Conservation (phyloP, 352 stramenopile genomes). For the Phytopythium litorale region DNA sequence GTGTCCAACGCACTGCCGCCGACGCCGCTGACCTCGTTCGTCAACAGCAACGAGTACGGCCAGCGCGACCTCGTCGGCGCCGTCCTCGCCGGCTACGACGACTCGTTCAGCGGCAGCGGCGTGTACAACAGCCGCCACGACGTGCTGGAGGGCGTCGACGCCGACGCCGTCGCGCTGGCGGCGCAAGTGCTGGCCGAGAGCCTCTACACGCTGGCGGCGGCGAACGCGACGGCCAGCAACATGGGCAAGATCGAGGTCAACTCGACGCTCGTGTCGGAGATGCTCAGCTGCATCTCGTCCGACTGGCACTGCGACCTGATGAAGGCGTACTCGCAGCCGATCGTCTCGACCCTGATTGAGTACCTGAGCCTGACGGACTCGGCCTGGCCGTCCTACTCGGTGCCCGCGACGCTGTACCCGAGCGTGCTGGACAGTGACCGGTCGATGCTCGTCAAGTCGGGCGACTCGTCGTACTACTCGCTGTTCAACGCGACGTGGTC, state of each 20-base stretch:
- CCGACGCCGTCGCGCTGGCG: slow-evolving; percentile 49
- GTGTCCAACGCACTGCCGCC: slow-evolving; percentile 48
- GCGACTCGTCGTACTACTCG: slow-evolving; percentile 31
- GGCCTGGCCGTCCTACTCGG: slow-evolving; percentile 49
- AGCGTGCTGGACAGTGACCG: slow-evolving; percentile 41
- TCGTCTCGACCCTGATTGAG: slow-evolving; percentile 59
- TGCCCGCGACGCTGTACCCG: slow-evolving; percentile 55
- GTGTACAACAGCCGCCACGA: slow-evolving; percentile 74
- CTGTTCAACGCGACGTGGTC: slow-evolving; percentile 53
- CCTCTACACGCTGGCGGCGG: slow-evolving; percentile 58
- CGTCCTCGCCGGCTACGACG: slow-evolving; percentile 70
- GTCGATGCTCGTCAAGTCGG: slow-evolving; percentile 47
- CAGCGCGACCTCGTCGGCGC: slow-evolving; percentile 50
- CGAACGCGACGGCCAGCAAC: slow-evolving; percentile 34
- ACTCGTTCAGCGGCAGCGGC: slow-evolving; percentile 33
- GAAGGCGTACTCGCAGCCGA: slow-evolving; percentile 57
- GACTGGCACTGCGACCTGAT: slow-evolving; percentile 77
- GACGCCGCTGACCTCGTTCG: slow-evolving; percentile 63
- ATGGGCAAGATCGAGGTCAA: slow-evolving; percentile 49
- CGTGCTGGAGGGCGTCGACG: slow-evolving; percentile 38
- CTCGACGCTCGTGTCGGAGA: slow-evolving; percentile 41
- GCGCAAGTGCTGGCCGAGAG: slow-evolving; percentile 71
- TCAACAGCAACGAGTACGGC: slow-evolving; percentile 70
- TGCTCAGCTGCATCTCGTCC: slow-evolving; percentile 54
- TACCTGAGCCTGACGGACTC: slow-evolving; percentile 44